Evolutionary conservation across 2,329 filamentous ascomycete genomes (phyloP), one percentile per base, ranked within the genome.

Genomic region (Cryphonectria japonica): DNA sequence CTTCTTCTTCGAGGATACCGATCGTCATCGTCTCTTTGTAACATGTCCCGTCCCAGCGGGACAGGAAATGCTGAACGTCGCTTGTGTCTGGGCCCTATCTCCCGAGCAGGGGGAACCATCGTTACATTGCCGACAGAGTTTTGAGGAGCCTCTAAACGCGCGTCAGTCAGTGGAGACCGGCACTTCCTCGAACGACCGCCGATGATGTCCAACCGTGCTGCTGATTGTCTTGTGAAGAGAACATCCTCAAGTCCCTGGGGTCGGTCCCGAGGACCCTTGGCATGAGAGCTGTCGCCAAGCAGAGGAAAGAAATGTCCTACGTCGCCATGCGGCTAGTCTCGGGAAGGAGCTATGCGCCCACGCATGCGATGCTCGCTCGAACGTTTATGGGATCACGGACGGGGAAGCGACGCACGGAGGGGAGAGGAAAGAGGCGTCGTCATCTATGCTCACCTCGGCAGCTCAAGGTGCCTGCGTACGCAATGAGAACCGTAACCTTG

Each of bases 141-240:
- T 37, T 46, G 66, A 32, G 46, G 46, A 70, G 68, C 63, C 65
- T 70, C 57, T 70, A 70, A 69, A 72, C 59, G 66, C 68, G 68
- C 69, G 68, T 72, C 71, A 69, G 65, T 70, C 54, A 54, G 43
- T 67, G 41, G 66, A 60, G 68, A 50, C 71, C 71, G 68, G 65
- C 68, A 66, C 66, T 72, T 70, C 34, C 29, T 60, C 66, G 60
- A 64, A 68, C 68, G 62, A 64, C 67, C 71, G 61, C 66, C 62
- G 62, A 67, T 63, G 65, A 41, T 41, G 37, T 14, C 11, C 43
- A 32, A 11, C 46, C 11, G 9, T 39, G 7, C 11, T 9, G n/a
- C 3, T 34, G 37, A 39, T 39, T 39, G 9, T 59, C 16, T 26
- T 32, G 11, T 46, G n/a, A 29, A 37, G n/a, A 32, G 32, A n/a